These are phyloP conservation scores for Hypoxylon lenormandii DNA, from an alignment of 495 filamentous ascomycete species.

Conservation along the genomic window DNA sequence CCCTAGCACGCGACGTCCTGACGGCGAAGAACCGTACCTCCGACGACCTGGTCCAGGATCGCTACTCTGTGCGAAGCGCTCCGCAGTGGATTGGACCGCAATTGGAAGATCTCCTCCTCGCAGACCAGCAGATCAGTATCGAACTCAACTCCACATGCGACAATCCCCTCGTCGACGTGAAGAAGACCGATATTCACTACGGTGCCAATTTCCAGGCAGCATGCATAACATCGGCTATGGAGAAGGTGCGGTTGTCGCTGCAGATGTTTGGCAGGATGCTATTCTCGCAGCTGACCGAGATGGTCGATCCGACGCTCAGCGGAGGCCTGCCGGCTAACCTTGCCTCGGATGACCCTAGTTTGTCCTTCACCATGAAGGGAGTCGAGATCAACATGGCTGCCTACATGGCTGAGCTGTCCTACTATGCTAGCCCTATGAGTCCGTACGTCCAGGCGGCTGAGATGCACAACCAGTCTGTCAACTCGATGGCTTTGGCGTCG, in stretches of 20 bases:
- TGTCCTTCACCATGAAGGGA: slow-evolving; percentile 70
- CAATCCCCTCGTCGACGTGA: slow-evolving; percentile 69
- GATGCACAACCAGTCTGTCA: slow-evolving; percentile 71
- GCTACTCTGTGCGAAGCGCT: slow-evolving; percentile 70
- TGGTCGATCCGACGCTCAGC: slow-evolving; percentile 68
- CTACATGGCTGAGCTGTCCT: slow-evolving; percentile 70
- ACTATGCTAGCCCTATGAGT: slow-evolving; percentile 68
- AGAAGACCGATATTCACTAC: slow-evolving; percentile 57
- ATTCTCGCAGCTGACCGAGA: slow-evolving; percentile 68
- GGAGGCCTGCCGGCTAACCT: slow-evolving; percentile 72
- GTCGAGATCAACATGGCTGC: slow-evolving; percentile 74
- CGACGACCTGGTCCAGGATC: slow-evolving; percentile 66
- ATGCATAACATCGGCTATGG: slow-evolving; percentile 71
- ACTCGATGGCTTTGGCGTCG: slow-evolving; percentile 69
- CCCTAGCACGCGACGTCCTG: slow-evolving; percentile 48
- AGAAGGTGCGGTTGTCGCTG: slow-evolving; percentile 66
- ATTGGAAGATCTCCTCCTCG: slow-evolving; percentile 69
- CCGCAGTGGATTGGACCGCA: slow-evolving; percentile 75
- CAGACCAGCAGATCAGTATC: slow-evolving; percentile 64
- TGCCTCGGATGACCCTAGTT: slow-evolving; percentile 66
- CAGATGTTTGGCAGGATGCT: slow-evolving; percentile 71
- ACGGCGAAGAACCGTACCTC: slow-evolving; percentile 39
- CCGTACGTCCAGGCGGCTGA: slow-evolving; percentile 71
- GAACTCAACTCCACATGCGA: slow-evolving; percentile 75
- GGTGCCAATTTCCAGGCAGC: slow-evolving; percentile 75